Conservation (phyloP, 2,329 filamentous ascomycete species). For the Fusarium secorum region DNA sequence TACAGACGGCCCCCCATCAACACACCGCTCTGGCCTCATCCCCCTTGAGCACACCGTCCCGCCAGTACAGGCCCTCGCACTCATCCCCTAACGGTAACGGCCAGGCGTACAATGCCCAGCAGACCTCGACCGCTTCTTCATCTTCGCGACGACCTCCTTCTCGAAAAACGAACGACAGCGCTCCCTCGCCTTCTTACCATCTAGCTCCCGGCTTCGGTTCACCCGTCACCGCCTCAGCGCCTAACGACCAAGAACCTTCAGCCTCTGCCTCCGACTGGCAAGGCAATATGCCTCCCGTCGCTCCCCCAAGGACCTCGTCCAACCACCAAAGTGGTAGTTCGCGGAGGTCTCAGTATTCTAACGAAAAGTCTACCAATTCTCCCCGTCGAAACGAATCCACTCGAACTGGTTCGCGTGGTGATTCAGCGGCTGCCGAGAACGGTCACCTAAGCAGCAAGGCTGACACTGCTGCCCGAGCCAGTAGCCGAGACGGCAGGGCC, state of each 20-base stretch:
- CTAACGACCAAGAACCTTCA: slow-evolving; percentile 51
- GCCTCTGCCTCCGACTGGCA: slow-evolving; percentile 59
- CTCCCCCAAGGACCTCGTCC: slow-evolving; percentile 84
- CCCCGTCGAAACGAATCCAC: slow-evolving; percentile 52
- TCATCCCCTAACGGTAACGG: slow-evolving; percentile 60
- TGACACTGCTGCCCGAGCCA: slow-evolving; percentile 52
- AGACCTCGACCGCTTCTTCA: slow-evolving; percentile 57
- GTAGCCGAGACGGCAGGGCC: slow-evolving; percentile 52
- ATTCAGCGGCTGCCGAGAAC: slow-evolving; percentile 43
- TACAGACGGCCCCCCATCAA: slow-evolving; percentile 67
- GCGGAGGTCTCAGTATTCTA: slow-evolving; percentile 55
- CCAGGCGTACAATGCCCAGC: slow-evolving; percentile 66
- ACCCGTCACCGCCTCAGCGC: slow-evolving; percentile 53
- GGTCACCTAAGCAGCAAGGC: slow-evolving; percentile 45
- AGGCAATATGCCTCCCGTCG: slow-evolving; percentile 72
- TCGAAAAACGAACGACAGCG: slow-evolving; percentile 61
- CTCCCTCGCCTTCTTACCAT: slow-evolving; percentile 48
- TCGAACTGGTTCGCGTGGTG: slow-evolving; percentile 47
- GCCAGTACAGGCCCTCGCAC: slow-evolving; percentile 61
- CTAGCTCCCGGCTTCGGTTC: slow-evolving; percentile 57
- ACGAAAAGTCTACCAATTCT: slow-evolving; percentile 55
- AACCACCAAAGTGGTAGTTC: slow-evolving; percentile 58
- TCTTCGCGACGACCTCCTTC: slow-evolving; percentile 62
- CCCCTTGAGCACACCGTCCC: slow-evolving; percentile 58
- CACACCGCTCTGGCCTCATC: slow-evolving; percentile 59